These are phyloP conservation scores for Chrysoporthe puriensis DNA, from an alignment of 2,329 filamentous ascomycete genomes.

Conservation along the genomic window DNA sequence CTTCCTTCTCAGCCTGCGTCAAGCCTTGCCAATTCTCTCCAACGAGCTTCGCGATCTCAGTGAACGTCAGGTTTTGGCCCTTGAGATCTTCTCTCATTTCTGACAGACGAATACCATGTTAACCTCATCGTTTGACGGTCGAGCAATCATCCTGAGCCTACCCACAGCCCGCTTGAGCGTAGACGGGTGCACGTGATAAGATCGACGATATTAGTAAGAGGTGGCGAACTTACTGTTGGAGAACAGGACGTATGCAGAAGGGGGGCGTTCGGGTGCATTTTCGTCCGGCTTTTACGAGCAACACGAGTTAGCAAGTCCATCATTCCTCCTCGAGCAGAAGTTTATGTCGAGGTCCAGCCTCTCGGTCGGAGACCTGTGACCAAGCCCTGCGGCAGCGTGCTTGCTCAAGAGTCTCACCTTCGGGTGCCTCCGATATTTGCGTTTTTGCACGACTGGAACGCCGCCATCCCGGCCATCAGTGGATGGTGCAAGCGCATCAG, in stretches of 20 bases:
- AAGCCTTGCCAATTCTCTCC: constrained; percentile 82
- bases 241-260: constrained; percentile 84
- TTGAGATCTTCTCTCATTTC: constrained; percentile 79
- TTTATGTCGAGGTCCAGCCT: not conserved
- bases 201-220: constrained; percentile 15
- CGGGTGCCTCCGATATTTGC: constrained; percentile 78
- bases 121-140: not conserved
- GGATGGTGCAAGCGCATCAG: constrained; percentile 42
- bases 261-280: constrained; percentile 77
- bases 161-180: not conserved
- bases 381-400: not conserved
- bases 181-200: not conserved
- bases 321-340: too few relatives aligned
- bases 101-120: constrained; percentile 36
- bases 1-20: constrained; percentile 67
- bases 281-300: constrained; percentile 64
- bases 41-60: constrained; percentile 81
- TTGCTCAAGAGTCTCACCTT: constrained; percentile 56
- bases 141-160: not conserved
- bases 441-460: constrained; percentile 57
- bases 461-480: constrained; percentile 50
- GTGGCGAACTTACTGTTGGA: constrained; percentile 71
- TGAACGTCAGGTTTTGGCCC: constrained; percentile 76
- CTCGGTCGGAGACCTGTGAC: not conserved
- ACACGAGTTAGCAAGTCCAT: constrained; percentile 10